Evolutionary conservation across 139 green algal species (phyloP).

Genomic region (Chlamydomonas sphaeroides): DNA sequence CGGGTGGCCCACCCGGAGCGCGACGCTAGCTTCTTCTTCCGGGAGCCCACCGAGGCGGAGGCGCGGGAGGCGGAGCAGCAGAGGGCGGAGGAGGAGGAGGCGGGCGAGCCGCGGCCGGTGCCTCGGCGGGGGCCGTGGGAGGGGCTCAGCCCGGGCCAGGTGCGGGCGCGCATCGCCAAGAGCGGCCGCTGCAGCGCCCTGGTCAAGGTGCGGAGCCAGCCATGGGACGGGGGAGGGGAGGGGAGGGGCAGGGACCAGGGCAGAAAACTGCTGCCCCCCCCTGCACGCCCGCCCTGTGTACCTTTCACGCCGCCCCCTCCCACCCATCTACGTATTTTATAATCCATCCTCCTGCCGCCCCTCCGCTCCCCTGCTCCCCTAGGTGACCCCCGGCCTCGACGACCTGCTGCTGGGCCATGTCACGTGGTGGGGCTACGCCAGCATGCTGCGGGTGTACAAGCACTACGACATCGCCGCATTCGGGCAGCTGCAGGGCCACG

Average conservation of each 20-base stretch:
- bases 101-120: neutral
- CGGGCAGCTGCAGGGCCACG: no score
- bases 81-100: neutral
- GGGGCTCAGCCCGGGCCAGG: conserved; percentile 13
- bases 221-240: no score
- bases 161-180: conserved; percentile 45
- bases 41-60: neutral
- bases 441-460: conserved; percentile 80
- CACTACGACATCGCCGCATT: conserved; percentile 66
- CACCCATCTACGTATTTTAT: no score
- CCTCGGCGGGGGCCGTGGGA: neutral
- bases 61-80: neutral
- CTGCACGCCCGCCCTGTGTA: no score
- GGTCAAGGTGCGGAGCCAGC: conserved; percentile 71
- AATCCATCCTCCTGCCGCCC: neutral
- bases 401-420: conserved; percentile 71
- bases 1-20: conserved; percentile 19
- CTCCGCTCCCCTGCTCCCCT: neutral
- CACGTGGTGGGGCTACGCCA: conserved; percentile 76
- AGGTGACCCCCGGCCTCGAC: conserved; percentile 59
- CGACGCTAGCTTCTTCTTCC: conserved; percentile 38
- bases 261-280: no score
- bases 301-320: no score
- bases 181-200: conserved; percentile 62
- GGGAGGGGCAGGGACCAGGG: neutral